Percentiles rank a stretch among this genome's conserved stretches.
Conservation (phyloP, 495 filamentous ascomycete species). For the Aspergillus incahuasiensis region DNA sequence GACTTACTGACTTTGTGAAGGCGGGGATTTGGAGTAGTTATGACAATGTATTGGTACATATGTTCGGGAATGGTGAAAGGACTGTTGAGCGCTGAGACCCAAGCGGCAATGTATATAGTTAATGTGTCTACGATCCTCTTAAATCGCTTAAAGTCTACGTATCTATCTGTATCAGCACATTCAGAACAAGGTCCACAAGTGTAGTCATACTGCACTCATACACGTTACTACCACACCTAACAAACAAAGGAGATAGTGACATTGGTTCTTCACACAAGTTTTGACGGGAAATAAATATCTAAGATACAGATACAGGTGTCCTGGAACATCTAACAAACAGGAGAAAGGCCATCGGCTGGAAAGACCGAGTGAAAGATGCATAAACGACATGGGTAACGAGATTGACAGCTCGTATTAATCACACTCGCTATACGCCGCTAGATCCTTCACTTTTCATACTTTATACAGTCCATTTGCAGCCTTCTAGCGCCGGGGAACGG, state of each 20-base stretch:
- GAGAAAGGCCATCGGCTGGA: constrained; percentile 32
- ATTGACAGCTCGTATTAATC: constrained; percentile 29
- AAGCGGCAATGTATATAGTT: background rate
- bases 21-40: constrained; percentile 66
- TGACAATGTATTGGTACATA: constrained; percentile 57
- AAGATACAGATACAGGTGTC: constrained; percentile 49
- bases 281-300: constrained; percentile 45
- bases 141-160: background rate
- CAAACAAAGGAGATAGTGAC: constrained; percentile 40
- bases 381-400: constrained; percentile 24
- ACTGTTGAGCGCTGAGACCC: constrained; percentile 36
- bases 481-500: constrained; percentile 46
- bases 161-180: too few species aligned
- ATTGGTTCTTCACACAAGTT: constrained; percentile 33
- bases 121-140: background rate
- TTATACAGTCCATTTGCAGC: constrained; percentile 30
- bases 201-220: too few species aligned
- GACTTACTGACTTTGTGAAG: constrained; percentile 43
- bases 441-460: constrained; percentile 31
- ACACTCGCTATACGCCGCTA: constrained; percentile 25
- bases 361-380: constrained; percentile 27
- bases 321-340: constrained; percentile 44
- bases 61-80: constrained; percentile 89
- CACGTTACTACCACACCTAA: background rate
- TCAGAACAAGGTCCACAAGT: too few species aligned